Evolutionary conservation across 352 stramenopile species (phyloP).

Genomic region (Phytophthora aleatoria): DNA sequence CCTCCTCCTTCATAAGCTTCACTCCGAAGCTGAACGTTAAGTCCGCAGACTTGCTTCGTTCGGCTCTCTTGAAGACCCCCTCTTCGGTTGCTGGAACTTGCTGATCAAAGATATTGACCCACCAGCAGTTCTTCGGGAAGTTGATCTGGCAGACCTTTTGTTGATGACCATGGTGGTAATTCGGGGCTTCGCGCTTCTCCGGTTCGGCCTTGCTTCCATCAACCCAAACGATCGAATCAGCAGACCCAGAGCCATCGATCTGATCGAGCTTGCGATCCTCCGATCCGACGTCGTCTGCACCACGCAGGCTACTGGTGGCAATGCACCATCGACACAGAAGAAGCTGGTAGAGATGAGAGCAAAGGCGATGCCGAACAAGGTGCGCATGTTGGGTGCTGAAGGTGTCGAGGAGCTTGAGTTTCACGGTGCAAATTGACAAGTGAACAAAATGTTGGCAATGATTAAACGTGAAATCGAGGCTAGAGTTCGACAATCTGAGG

Average conservation of each 20-base stretch:
- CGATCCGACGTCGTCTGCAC: not conserved
- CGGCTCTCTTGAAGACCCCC: not conserved
- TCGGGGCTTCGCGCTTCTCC: conserved; percentile 4
- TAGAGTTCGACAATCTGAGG: not conserved
- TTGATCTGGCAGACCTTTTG: conserved; percentile 7
- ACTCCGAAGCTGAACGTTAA: not conserved
- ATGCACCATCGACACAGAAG: not conserved
- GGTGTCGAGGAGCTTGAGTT: not conserved
- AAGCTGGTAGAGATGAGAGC: conserved; percentile 1
- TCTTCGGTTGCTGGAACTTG: not conserved
- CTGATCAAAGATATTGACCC: conserved; percentile 13
- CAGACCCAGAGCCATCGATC: conserved; percentile 8
- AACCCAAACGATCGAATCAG: not conserved
- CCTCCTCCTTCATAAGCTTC: not conserved
- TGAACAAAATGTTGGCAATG: not conserved
- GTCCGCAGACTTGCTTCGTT: not conserved
- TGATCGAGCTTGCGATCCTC: conserved; percentile 14
- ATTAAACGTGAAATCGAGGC: not conserved
- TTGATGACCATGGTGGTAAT: conserved; percentile 9
- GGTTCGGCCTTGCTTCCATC: conserved; percentile 6
- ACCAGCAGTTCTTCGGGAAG: conserved; percentile 19
- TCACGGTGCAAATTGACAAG: conserved; percentile 11
- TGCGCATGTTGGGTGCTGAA: conserved; percentile 12
- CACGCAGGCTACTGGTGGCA: conserved; percentile 4
- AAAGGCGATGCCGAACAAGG: not conserved